Evolutionary conservation across 345 rosid genomes (phyloP), one percentile per base, ranked within the genome.

Genomic region (Arabis hirsuta): DNA sequence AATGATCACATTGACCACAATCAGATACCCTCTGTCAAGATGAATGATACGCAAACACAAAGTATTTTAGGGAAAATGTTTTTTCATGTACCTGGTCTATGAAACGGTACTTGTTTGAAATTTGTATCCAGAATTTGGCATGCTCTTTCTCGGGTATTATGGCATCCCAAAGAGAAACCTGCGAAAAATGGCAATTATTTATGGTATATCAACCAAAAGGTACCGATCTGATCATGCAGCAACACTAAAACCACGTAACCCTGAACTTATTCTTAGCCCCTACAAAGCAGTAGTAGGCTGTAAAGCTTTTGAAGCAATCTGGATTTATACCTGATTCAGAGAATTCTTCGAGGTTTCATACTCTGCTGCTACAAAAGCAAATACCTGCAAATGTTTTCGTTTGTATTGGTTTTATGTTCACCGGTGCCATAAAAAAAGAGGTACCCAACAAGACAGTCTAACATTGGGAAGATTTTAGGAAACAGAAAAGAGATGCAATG

Each of bases 141-240:
- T 83, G 82, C 72, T 89, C 98, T 72, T 87, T 87, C 67, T 82
- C 67, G 8, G 93, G 95, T 67, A 94, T 86, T 29, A 94, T 91
- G 31, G 90, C 91, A 76, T 94, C 98, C 98, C 98, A 94, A 46
- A 94, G 82, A 16, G 98, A 94, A 5, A 91, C 88, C 98, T 94
- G 73, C 3, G 5, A 34, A 54, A 67, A 16, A 59, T 6, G 20
- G 19, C 39, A 50, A 51, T 57, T 6, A 38, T 66, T 50, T 11
- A 50, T 12, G 4, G 67, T 10, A 19, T 48, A 45, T 39, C 45
- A 56, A 57, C 45, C 38, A 47, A 14, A 31, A 46, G 41, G 24
- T 59, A 26, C 59, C 22, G 0, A 57, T 6, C 53, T 57, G 12
- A 16, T 56, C 13, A 64, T 4, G 6, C 19, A 59, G 34, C 12